Percentiles rank a stretch among this genome's conserved stretches.
phyloP scores from a whole-genome alignment of 345 rosid species.

The Rhodamnia rubescens region DNA sequence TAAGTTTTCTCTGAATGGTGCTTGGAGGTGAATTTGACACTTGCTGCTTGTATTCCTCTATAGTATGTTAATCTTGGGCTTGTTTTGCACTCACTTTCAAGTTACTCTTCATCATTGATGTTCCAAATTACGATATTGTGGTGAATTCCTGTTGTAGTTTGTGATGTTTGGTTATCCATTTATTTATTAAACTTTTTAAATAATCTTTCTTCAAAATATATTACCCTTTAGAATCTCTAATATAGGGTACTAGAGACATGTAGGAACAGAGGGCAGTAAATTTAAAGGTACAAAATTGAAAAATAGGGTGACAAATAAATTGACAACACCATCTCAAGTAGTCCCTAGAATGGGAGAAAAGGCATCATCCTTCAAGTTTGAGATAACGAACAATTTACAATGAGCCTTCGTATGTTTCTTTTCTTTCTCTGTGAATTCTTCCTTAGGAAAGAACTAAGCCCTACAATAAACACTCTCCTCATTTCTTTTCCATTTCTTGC shows the following conservation, averaged over 20 bases:
- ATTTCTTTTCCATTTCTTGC: background rate
- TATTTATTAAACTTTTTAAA: background rate
- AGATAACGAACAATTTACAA: background rate
- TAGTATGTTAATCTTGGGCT: no score
- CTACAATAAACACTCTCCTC: background rate
- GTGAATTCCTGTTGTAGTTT: background rate
- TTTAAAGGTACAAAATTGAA: background rate
- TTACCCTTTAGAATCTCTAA: background rate
- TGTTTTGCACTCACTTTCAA: background rate
- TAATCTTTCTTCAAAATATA: background rate
- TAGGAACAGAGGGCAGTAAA: background rate
- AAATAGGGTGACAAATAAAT: background rate
- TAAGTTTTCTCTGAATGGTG: constrained; percentile 11
- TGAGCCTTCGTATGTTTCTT: background rate
- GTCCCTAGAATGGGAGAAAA: background rate
- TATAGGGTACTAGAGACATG: background rate
- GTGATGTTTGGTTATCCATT: background rate
- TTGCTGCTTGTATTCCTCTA: background rate
- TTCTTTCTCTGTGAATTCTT: background rate
- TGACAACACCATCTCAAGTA: background rate
- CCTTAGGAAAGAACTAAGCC: background rate
- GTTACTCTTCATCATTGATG: background rate
- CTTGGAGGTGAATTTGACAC: background rate
- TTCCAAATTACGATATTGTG: background rate
- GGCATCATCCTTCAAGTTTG: background rate